Percentiles rank a stretch among this genome's conserved stretches.
Evolutionary conservation across 2,329 filamentous ascomycete genomes (phyloP).

Genomic region (Paraphoma sp.): DNA sequence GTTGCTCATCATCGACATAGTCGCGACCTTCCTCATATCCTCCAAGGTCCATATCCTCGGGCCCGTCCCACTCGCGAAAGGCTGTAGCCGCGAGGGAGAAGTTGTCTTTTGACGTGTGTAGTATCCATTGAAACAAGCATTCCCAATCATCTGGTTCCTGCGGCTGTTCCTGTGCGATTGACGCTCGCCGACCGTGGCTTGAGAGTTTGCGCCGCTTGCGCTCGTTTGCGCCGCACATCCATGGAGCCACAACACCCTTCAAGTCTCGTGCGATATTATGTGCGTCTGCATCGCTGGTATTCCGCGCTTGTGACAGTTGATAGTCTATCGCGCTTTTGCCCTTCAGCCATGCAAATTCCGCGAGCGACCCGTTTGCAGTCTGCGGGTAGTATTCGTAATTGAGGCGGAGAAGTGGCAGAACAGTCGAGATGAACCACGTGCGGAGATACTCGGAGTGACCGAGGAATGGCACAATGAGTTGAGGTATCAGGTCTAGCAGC

Average conservation of each 20-base stretch:
- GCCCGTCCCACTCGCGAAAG: conserved; percentile 76
- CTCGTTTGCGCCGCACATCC: conserved; percentile 71
- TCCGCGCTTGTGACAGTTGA: conserved; percentile 56
- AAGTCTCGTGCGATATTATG: conserved; percentile 67
- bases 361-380: conserved; percentile 60
- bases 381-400: conserved; percentile 73
- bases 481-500: conserved; percentile 70
- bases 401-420: conserved; percentile 72
- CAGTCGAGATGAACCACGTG: conserved; percentile 71
- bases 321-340: conserved; percentile 66
- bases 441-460: conserved; percentile 66
- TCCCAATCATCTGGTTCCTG: conserved; percentile 66
- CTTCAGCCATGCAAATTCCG: conserved; percentile 67
- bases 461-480: conserved; percentile 73
- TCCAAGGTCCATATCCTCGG: conserved; percentile 72
- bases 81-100: conserved; percentile 69
- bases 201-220: conserved; percentile 61
- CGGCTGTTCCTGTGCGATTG: conserved; percentile 44
- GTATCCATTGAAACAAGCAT: conserved; percentile 71
- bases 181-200: conserved; percentile 28
- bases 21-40: conserved; percentile 59
- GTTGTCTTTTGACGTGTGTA: conserved; percentile 63
- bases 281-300: conserved; percentile 19
- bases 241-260: conserved; percentile 72
- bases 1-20: conserved; percentile 67